Conservation (phyloP, 179 eudicot species). For the Beta lomatogona region DNA sequence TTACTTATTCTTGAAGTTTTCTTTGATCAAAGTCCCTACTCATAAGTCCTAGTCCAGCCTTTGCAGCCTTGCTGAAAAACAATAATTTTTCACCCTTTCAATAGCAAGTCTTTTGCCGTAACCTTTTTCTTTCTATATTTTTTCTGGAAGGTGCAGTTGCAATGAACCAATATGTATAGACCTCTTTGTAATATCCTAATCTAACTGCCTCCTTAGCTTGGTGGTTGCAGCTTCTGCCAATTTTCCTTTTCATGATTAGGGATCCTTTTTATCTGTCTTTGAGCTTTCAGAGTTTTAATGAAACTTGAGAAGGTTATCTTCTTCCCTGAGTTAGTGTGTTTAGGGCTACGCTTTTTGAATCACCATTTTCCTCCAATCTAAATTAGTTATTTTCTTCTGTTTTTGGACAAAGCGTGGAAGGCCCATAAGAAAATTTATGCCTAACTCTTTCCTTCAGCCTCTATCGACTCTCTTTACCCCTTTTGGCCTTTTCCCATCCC, state of each 20-base stretch:
- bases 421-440: not conserved
- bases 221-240: not conserved
- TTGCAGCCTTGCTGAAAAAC: not conserved
- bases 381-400: not conserved
- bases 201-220: not conserved
- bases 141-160: not conserved
- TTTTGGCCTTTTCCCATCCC: not conserved
- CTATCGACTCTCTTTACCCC: not conserved
- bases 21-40: not conserved
- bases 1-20: not conserved
- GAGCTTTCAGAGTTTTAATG: not conserved
- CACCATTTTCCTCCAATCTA: not conserved
- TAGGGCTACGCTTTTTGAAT: not conserved
- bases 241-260: not conserved
- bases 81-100: not conserved
- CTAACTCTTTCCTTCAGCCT: no score
- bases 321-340: not conserved
- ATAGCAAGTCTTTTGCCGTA: not conserved
- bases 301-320: not conserved
- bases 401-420: not conserved
- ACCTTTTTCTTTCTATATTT: no score
- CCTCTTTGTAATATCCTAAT: not conserved
- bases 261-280: not conserved
- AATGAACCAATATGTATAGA: not conserved
- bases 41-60: not conserved